A percentile compares a stretch with the other conserved stretches of the same genome.
These are phyloP conservation scores for Rosa persica DNA, from an alignment of 306 rosid species.

Conservation along the genomic window DNA sequence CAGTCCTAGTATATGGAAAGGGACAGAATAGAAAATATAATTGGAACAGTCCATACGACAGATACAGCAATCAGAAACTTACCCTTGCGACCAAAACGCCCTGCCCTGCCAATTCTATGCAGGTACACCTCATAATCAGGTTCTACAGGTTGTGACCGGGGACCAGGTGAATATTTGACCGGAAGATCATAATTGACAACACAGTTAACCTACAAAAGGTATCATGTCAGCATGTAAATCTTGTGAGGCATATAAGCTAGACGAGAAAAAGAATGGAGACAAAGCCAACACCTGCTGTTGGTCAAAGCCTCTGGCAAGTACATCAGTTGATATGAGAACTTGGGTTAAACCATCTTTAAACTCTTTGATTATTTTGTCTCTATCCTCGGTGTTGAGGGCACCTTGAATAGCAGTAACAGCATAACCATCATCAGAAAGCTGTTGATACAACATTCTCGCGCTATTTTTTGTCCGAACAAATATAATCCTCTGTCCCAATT, in stretches of 20 bases:
- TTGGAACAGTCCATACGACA: not conserved
- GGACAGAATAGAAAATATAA: not conserved
- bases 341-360: constrained; percentile 77
- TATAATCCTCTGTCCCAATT: constrained; percentile 84
- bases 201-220: constrained; percentile 57
- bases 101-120: constrained; percentile 89
- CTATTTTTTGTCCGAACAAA: constrained; percentile 72
- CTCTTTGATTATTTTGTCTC: constrained; percentile 83
- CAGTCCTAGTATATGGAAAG: not conserved
- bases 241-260: not conserved
- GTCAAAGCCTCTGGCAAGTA: constrained; percentile 86
- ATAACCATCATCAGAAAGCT: constrained; percentile 63
- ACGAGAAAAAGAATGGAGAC: not conserved
- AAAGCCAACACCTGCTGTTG: constrained; percentile 66
- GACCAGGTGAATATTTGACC: constrained; percentile 31
- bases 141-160: constrained; percentile 31
- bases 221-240: constrained; percentile 17
- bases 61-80: constrained; percentile 21
- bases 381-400: constrained; percentile 49
- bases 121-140: constrained; percentile 86
- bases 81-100: constrained; percentile 94
- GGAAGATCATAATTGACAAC: constrained; percentile 91
- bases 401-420: constrained; percentile 79
- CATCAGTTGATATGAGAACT: constrained; percentile 82
- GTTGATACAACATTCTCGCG: constrained; percentile 57